Conservation (phyloP, 495 filamentous ascomycete genomes). For the Penicillium daleae region DNA sequence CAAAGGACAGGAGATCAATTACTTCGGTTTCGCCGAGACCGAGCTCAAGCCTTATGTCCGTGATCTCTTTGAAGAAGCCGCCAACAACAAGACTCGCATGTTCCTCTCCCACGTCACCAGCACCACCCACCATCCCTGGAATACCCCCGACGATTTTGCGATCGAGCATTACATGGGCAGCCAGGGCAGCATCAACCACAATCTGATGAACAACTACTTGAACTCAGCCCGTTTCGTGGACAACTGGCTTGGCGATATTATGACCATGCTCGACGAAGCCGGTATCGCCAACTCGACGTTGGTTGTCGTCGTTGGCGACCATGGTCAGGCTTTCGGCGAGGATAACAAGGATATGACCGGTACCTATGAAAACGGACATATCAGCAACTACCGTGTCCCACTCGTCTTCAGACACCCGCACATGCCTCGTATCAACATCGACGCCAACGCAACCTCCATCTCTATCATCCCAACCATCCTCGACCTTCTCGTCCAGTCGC, state of each 20-base stretch:
- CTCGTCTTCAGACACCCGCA: slow-evolving; percentile 49
- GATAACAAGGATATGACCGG: slow-evolving; percentile 41
- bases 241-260: slow-evolving; percentile 49
- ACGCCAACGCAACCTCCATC: slow-evolving; percentile 46
- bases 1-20: slow-evolving; percentile 43
- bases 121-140: slow-evolving; percentile 52
- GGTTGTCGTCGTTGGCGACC: slow-evolving; percentile 53
- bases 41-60: slow-evolving; percentile 46
- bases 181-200: slow-evolving; percentile 33
- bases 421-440: slow-evolving; percentile 44
- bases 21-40: slow-evolving; percentile 52
- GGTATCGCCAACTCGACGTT: slow-evolving; percentile 54
- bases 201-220: slow-evolving; percentile 44
- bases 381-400: slow-evolving; percentile 50
- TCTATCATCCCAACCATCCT: slow-evolving; percentile 51
- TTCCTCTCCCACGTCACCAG: slow-evolving; percentile 53
- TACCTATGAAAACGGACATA: slow-evolving; percentile 50
- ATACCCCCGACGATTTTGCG: slow-evolving; percentile 37
- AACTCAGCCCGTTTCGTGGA: slow-evolving; percentile 50
- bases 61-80: slow-evolving; percentile 46
- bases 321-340: slow-evolving; percentile 47
- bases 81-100: slow-evolving; percentile 45
- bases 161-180: slow-evolving; percentile 40
- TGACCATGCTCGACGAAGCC: slow-evolving; percentile 50
- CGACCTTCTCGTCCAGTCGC: slow-evolving; percentile 47